Base-by-base conservation (phyloP, 805 yeast genomes). In the Cyberlindnera euphorbiiphila region DNA sequence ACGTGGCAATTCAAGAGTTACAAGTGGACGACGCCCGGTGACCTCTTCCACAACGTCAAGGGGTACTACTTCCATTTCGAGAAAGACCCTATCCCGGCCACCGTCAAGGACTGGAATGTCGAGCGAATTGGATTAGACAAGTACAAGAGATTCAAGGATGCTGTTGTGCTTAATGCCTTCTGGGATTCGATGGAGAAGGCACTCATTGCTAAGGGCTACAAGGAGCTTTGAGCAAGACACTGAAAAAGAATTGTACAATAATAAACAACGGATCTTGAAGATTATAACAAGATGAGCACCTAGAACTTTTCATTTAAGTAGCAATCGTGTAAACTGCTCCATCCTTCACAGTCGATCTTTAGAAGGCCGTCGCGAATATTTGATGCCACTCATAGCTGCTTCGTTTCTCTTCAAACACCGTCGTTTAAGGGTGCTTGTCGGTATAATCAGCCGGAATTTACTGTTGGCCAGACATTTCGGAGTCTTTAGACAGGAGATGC, bases 1-100 rank as follows among this genome's bases (percentile, higher is more conserved):
- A 71, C 81, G 37, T 93, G 99, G 99, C 99, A 93, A 64, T 86
- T 93, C 64, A 77, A 85, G 55, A 76, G 79, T 52, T 93, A 91
- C 62, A 84, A 82, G 57, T 83, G 88, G 78, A 71, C 78, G 26
- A 77, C 81, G 37, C 96, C 98, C 3, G 78, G 82, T 42, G 68
- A 68, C 29, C 68, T 93, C 46, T 93, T 93, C 61, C 93, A 83
- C 54, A 79, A 76, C 49, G 84, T 84, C 47, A 78, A 82, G 42
- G 98, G 98, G 2, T 89, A 76, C 56, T 85, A 77, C 52, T 69
- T 88, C 49, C 71, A 79, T 29, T 88, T 78, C 62, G 73, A 74
- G 43, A 89, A 87, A 23, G 98, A 93, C 51, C 70, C 78, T 2
- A 68, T 86, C 1, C 97, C 98, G 4, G 70, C 71, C 25, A 75